phyloP scores from a whole-genome alignment of 352 stramenopile species.

The Globisporangium sylvaticum region DNA sequence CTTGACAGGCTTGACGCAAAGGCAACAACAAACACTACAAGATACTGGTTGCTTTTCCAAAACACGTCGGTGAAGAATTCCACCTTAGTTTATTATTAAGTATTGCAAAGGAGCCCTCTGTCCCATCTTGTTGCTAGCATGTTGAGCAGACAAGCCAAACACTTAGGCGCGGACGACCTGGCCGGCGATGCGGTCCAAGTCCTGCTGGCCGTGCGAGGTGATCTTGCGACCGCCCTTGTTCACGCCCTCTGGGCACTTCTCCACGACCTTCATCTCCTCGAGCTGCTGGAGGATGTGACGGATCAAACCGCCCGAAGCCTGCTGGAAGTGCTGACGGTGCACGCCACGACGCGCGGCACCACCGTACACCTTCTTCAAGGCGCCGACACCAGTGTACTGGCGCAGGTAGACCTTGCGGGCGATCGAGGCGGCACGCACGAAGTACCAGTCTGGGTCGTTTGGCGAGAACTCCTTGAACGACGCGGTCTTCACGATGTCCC shows the following conservation, averaged over 20 bases:
- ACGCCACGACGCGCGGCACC: conserved; percentile 90
- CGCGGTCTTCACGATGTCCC: conserved; percentile 97
- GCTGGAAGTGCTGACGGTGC: conserved; percentile 95
- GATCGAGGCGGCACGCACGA: conserved; percentile 96
- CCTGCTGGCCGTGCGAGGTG: conserved; percentile 96
- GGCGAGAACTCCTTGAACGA: conserved; percentile 98
- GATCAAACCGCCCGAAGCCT: conserved; percentile 95
- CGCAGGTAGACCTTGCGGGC: conserved; percentile 98
- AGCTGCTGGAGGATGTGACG: conserved; percentile 97
- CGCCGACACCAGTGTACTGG: conserved; percentile 95
- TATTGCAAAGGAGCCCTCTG: conserved; percentile 60
- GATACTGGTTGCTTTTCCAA: conserved; percentile 17
- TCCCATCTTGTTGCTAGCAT: conserved; percentile 16
- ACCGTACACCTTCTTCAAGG: conserved; percentile 98
- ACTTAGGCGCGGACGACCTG: conserved; percentile 88
- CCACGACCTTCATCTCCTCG: conserved; percentile 98
- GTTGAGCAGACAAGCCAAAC: conserved; percentile 21
- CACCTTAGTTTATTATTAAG: conserved; percentile 22
- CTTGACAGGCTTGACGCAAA: background rate
- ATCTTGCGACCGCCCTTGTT: conserved; percentile 95
- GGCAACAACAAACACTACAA: conserved; percentile 10
- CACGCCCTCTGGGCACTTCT: conserved; percentile 89
- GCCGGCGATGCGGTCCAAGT: conserved; percentile 98
- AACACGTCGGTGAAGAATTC: conserved; percentile 19
- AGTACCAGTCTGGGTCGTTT: conserved; percentile 98